Base-by-base conservation (phyloP, 73 alveolate species). In the Stentor coeruleus region DNA sequence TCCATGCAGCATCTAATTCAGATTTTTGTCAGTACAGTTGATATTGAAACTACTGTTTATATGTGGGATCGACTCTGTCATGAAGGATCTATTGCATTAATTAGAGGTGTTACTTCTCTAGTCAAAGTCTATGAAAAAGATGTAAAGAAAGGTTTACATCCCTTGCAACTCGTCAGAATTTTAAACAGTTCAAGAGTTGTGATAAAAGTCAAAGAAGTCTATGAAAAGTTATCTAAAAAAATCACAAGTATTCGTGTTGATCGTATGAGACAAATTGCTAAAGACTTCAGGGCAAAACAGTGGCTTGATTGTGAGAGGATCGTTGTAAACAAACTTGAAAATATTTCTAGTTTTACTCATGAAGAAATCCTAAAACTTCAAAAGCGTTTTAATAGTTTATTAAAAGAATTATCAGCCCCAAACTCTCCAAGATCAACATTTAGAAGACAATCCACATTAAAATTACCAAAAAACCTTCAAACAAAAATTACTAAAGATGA, bases 1-100 rank as follows among this genome's bases (percentile, higher is more conserved):
- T 20, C 79, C 0, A 66, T 66, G 79, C 79, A 66, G 79, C 79
- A 20, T 33, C 39, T 66, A 20, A 33, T 66, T 66, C 79, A 66
- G 37, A 20, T 66, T 26, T 66, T 66, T 33, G 39, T 66, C n/a
- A 66, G 33, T 33, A 66, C 79, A 33, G 39, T 66, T 11, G 79
- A 66, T 33, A 28, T 66, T 14, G 42, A 20, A 26, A 26, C 40
- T 26, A 20, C 37, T 26, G 79, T 66, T 11, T 66, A 28, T 66
- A 20, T 66, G 15, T 66, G 79, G 79, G 79, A 66, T 2, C n/a
- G 39, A 2, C 79, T 66, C 11, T 20, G 26, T 33, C 14, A 20
- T 26, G 79, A 66, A 2, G 79, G 79, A 20, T 66, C 79, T 20
- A 33, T 66, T 1, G 39, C 42, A 0, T 31, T 66, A 31, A 66